These are phyloP conservation scores for Grosmannia huntii DNA, from an alignment of 2,329 filamentous ascomycete species.

Conservation along the genomic window DNA sequence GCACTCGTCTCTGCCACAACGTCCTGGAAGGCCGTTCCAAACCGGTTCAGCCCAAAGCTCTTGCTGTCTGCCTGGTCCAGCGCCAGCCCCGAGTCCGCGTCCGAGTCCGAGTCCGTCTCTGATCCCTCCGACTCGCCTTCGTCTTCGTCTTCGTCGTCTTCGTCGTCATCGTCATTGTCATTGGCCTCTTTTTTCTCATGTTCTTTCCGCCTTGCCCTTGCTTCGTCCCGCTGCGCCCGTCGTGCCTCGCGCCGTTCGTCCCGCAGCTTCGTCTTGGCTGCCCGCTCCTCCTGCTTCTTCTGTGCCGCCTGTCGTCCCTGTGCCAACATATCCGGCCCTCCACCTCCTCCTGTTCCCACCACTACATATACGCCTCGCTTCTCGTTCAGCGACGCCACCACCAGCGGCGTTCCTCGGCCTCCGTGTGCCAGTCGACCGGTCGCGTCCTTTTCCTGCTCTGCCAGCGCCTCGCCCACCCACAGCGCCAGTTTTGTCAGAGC, in stretches of 20 bases:
- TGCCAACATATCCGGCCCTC: constrained; percentile 61
- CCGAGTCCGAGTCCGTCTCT: constrained; percentile 31
- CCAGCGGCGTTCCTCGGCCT: constrained; percentile 67
- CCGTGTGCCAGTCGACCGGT: constrained; percentile 58
- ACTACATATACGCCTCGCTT: constrained; percentile 79
- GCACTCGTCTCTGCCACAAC: constrained; percentile 86
- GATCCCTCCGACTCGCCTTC: constrained; percentile 28
- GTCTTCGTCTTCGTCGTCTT: constrained; percentile 27
- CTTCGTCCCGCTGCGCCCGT: constrained; percentile 29
- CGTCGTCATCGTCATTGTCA: not conserved
- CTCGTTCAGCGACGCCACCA: constrained; percentile 83
- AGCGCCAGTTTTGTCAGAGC: constrained; percentile 86
- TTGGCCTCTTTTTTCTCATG: not conserved
- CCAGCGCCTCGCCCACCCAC: constrained; percentile 87
- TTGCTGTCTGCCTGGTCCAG: not conserved
- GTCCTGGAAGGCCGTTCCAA: constrained; percentile 91
- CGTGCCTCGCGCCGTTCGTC: constrained; percentile 37
- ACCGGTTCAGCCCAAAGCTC: constrained; percentile 71
- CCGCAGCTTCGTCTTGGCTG: constrained; percentile 48
- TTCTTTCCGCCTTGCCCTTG: constrained; percentile 39
- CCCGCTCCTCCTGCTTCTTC: constrained; percentile 48
- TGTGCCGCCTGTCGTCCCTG: constrained; percentile 48
- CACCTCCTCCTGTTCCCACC: constrained; percentile 82
- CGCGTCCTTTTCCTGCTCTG: constrained; percentile 71
- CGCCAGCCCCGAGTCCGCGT: constrained; percentile 38